Percentiles rank a stretch among this genome's conserved stretches.
These are phyloP conservation scores for Platanthera zijinensis DNA, from an alignment of 106 monocot species.

Conservation along the genomic window DNA sequence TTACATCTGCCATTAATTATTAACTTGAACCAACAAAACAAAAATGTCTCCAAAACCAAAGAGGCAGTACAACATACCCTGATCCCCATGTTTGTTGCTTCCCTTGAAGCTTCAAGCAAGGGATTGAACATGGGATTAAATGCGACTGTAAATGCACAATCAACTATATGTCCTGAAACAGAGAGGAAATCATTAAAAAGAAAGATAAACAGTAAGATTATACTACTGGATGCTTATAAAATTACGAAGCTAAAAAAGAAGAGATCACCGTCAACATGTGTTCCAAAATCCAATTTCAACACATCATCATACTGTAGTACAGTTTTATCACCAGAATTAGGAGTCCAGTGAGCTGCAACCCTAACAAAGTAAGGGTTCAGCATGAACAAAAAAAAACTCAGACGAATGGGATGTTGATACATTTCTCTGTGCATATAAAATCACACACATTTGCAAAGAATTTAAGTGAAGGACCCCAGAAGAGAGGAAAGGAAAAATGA, in stretches of 20 bases:
- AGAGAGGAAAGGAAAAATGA: neutral
- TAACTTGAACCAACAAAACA: neutral
- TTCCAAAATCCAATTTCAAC: slow-evolving; percentile 99
- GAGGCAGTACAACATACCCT: slow-evolving; percentile 39
- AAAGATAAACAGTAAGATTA: neutral
- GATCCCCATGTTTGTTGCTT: slow-evolving; percentile 92
- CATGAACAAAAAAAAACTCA: neutral
- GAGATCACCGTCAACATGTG: slow-evolving; percentile 77
- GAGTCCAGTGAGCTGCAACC: slow-evolving; percentile 99
- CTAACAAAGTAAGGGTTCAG: slow-evolving; percentile 30
- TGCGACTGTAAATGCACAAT: slow-evolving; percentile 95
- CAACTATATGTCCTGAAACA: slow-evolving; percentile 77
- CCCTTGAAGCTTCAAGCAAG: slow-evolving; percentile 87
- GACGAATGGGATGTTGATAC: neutral
- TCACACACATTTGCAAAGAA: neutral
- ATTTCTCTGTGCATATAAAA: neutral
- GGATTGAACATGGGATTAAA: slow-evolving; percentile 97
- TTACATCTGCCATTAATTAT: neutral
- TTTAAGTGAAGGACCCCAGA: neutral
- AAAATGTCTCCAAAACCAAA: neutral
- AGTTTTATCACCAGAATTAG: slow-evolving; percentile 97
- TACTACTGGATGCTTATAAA: neutral
- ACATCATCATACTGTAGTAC: slow-evolving; percentile 99
- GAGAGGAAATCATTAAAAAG: neutral
- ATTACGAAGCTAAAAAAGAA: neutral